These are phyloP conservation scores for Naganishia sp. DNA, from an alignment of 1,284 basidiomycete genomes.

Conservation along the genomic window DNA sequence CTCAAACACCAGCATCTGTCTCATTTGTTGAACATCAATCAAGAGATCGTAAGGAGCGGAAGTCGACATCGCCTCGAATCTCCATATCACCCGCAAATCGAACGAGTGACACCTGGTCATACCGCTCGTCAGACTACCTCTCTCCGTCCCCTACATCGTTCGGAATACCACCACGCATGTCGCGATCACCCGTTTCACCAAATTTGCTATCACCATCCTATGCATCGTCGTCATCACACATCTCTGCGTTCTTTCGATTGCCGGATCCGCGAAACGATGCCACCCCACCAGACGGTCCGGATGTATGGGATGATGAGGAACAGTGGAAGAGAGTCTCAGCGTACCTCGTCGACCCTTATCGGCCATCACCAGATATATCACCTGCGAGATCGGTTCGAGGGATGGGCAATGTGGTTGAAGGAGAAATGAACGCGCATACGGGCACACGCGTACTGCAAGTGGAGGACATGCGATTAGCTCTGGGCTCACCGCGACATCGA, in stretches of 20 bases:
- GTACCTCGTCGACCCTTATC: constrained; percentile 22
- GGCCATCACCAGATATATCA: background rate
- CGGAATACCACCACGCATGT: background rate
- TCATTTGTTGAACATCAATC: background rate
- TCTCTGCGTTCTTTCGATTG: background rate
- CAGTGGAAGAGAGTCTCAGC: background rate
- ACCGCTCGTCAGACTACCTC: background rate
- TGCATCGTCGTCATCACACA: background rate
- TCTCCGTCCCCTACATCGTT: background rate
- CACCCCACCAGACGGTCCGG: background rate
- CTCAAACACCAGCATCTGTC: background rate
- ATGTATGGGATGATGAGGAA: constrained; percentile 10
- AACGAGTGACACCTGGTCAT: background rate
- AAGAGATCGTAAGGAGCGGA: background rate
- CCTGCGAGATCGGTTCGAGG: background rate
- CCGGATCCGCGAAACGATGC: background rate
- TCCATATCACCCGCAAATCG: background rate
- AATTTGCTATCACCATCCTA: background rate
- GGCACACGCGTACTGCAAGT: no score
- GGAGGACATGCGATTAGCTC: no score
- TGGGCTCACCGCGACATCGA: no score
- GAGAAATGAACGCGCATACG: no score
- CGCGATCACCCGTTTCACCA: constrained; percentile 1
- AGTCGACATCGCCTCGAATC: background rate
- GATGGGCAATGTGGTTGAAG: background rate